These are phyloP conservation scores for Podila epigama DNA, from an alignment of 192 early-diverging fungal species.

Conservation along the genomic window DNA sequence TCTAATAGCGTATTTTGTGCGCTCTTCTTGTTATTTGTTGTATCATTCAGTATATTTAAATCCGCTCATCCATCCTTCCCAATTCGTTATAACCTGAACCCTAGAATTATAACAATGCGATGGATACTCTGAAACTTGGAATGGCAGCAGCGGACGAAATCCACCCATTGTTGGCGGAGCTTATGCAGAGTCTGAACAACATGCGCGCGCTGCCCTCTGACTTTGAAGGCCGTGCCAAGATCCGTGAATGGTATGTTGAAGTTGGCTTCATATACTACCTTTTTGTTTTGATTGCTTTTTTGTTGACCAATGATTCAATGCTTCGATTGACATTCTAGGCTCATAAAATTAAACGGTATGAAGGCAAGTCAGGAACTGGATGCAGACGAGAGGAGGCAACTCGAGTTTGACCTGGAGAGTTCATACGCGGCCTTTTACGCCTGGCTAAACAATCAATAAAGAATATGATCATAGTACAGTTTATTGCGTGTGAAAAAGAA, in stretches of 20 bases:
- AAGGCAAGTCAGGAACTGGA: constrained; percentile 90
- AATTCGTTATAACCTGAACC: too few species aligned
- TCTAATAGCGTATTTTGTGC: too few species aligned
- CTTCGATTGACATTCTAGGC: constrained; percentile 24
- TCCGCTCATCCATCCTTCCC: too few species aligned
- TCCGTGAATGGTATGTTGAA: constrained; percentile 74
- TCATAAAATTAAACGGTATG: constrained; percentile 90
- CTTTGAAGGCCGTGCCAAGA: constrained; percentile 82
- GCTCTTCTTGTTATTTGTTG: too few species aligned
- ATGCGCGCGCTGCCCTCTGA: constrained; percentile 76
- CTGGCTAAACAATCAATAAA: constrained; percentile 43
- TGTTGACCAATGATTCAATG: too few species aligned
- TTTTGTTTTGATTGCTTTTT: neutral
- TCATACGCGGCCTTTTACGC: constrained; percentile 72
- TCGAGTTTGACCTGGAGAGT: constrained; percentile 91
- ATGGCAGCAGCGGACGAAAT: constrained; percentile 89
- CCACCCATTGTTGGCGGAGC: constrained; percentile 85
- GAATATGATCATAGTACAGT: too few species aligned
- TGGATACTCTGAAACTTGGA: constrained; percentile 88
- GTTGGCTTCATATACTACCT: neutral
- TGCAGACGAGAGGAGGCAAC: constrained; percentile 87
- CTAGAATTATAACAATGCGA: constrained; percentile 89
- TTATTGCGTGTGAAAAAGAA: too few species aligned
- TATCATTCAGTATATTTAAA: too few species aligned
- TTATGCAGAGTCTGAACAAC: constrained; percentile 90